A percentile compares a stretch with the other conserved stretches of the same genome.
phyloP scores from a whole-genome alignment of 2,329 filamentous ascomycete species.

The Ophiocordyceps unilateralis region DNA sequence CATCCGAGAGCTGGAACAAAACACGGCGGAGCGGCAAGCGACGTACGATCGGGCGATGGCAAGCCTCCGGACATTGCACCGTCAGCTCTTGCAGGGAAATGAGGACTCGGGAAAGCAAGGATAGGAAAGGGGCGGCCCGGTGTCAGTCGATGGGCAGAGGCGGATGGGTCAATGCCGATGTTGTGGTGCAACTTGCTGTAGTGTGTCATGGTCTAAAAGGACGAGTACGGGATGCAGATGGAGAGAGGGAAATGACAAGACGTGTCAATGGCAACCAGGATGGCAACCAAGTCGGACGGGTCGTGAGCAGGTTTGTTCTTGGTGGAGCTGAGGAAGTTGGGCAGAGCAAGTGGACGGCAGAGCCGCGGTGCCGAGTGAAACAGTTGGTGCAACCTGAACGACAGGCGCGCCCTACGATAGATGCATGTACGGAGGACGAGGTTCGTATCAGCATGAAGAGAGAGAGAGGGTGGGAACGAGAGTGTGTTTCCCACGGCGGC shows the following conservation, averaged over 20 bases:
- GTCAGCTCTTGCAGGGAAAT: conserved; percentile 4
- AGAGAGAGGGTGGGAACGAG: not conserved
- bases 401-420: not conserved
- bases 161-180: not conserved
- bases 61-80: conserved; percentile 8
- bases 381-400: not conserved
- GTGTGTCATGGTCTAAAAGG: not conserved
- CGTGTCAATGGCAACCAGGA: no score
- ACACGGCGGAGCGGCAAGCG: conserved; percentile 3
- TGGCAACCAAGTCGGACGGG: no score
- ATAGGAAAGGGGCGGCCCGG: not conserved
- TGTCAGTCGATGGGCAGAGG: no score
- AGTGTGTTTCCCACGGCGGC: not conserved
- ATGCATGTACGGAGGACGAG: no score
- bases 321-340: no score
- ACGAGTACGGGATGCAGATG: not conserved
- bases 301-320: not conserved
- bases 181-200: not conserved
- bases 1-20: conserved; percentile 4
- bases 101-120: not conserved
- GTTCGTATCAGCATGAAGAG: not conserved
- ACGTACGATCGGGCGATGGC: conserved; percentile 5
- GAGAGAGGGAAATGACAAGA: not conserved
- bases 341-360: no score
- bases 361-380: not conserved